A percentile compares a stretch with the other conserved stretches of the same genome.
Evolutionary conservation across 108 stramenopile genomes (phyloP).

Genomic region (Pseudonitzschia multiseries): DNA sequence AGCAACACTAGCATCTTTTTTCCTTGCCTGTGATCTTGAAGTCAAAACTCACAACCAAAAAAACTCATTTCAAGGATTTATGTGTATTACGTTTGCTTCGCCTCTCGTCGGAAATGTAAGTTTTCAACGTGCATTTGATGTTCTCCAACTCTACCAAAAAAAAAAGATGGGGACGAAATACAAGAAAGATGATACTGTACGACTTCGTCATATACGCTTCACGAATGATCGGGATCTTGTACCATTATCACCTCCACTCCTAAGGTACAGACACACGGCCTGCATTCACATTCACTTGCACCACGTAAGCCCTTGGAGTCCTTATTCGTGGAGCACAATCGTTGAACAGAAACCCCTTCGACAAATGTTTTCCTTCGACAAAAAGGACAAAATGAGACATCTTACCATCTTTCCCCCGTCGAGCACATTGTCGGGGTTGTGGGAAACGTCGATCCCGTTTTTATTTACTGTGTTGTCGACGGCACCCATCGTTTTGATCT

Average conservation of each 20-base stretch:
- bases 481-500: not conserved
- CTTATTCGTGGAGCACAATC: not conserved
- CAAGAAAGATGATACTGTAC: not conserved
- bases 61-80: slow-evolving; percentile 32
- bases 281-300: not conserved
- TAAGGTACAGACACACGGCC: not conserved
- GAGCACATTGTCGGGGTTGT: not conserved
- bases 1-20: slow-evolving; percentile 67
- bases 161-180: not conserved
- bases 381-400: not conserved
- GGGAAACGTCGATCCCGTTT: not conserved
- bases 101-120: slow-evolving; percentile 53
- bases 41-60: not conserved
- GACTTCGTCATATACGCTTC: not conserved
- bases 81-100: slow-evolving; percentile 61
- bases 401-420: not conserved
- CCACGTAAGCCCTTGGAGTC: not conserved
- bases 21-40: slow-evolving; percentile 39
- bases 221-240: slow-evolving; percentile 62
- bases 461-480: not conserved
- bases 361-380: not conserved
- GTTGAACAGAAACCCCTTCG: not conserved
- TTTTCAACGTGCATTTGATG: slow-evolving; percentile 43
- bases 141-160: not conserved
- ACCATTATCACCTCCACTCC: not conserved